Base-by-base conservation (phyloP, 2,329 filamentous ascomycete genomes). In the Madurella mycetomatis region DNA sequence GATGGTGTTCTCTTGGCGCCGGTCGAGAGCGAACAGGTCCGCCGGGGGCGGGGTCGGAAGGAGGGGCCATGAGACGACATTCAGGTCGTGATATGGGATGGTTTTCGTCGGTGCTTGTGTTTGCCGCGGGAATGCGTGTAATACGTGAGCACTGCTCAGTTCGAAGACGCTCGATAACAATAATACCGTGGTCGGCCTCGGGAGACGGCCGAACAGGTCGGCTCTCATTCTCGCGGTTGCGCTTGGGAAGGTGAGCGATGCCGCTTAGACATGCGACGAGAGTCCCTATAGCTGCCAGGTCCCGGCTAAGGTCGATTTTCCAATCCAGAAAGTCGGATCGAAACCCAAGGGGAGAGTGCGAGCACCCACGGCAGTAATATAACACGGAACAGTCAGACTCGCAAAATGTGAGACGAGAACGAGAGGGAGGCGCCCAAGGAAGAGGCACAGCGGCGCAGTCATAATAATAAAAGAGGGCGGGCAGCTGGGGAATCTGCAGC, bases 1-100 rank as follows among this genome's bases (percentile, higher is more conserved):
- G 53, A 84, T 65, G 15, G 80, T 83, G 66, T 81, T 81, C 49
- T 70, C 64, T 25, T 77, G 72, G 40, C 75, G 73, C 44, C 71
- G 72, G 47, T 65, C 61, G 43, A 72, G 61, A 11, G 70, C 67
- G 41, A 63, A 65, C 41, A 69, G 68, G 47, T 68, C 62, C 4
- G 65, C 55, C 11, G 76, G 75, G 15, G 71, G 66, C 2, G 71
- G 69, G 11, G 78, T 78, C 1, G 75, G 72, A 7, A 62, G 53
- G 4, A 65, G 63, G 13, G 69, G 67, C 61, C 63, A 70, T n/a
- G 68, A 60, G 5, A 64, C 62, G 13, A 71, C 69, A 16, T 67
- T 60, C 30, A 72, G 64, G 18, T 57, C 57, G n/a, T 60, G 63
- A 50, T 66, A 55, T 4, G 67, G 62, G 2, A 70, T 16, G 1